phyloP scores from a whole-genome alignment of 208 protist genomes.

The Wallacemonas sp. region DNA sequence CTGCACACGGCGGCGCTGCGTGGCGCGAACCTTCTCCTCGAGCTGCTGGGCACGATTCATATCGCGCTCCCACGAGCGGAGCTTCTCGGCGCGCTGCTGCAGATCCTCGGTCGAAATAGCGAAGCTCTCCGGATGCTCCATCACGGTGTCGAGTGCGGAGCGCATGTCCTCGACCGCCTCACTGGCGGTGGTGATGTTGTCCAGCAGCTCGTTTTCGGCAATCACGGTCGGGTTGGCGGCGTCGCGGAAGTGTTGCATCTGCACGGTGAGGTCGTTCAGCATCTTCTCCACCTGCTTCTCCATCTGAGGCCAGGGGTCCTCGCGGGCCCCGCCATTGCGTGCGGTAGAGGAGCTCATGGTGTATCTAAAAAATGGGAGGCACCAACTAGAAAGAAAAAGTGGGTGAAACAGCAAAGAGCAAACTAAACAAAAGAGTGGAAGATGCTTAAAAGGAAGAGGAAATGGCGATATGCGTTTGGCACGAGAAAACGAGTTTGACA shows the following conservation, averaged over 20 bases:
- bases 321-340: slow-evolving; percentile 25
- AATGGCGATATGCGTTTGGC: background rate
- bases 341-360: slow-evolving; percentile 7
- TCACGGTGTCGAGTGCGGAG: slow-evolving; percentile 68
- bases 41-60: slow-evolving; percentile 65
- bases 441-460: no score
- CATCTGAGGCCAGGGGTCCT: slow-evolving; percentile 85
- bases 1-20: slow-evolving; percentile 42
- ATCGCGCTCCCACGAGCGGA: slow-evolving; percentile 74
- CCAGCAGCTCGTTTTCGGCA: slow-evolving; percentile 69
- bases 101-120: slow-evolving; percentile 71
- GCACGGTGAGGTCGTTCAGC: slow-evolving; percentile 57
- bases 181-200: slow-evolving; percentile 52
- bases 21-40: slow-evolving; percentile 44
- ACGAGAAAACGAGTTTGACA: background rate
- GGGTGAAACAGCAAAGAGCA: background rate
- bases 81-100: slow-evolving; percentile 57
- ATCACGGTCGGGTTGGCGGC: slow-evolving; percentile 55
- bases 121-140: slow-evolving; percentile 83
- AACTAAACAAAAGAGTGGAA: background rate
- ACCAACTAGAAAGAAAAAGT: background rate
- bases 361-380: background rate
- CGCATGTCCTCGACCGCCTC: slow-evolving; percentile 83
- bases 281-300: slow-evolving; percentile 75
- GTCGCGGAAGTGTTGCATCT: slow-evolving; percentile 60